These are phyloP conservation scores for Flaveria brownii DNA, from an alignment of 129 eudicot species.

Conservation along the genomic window DNA sequence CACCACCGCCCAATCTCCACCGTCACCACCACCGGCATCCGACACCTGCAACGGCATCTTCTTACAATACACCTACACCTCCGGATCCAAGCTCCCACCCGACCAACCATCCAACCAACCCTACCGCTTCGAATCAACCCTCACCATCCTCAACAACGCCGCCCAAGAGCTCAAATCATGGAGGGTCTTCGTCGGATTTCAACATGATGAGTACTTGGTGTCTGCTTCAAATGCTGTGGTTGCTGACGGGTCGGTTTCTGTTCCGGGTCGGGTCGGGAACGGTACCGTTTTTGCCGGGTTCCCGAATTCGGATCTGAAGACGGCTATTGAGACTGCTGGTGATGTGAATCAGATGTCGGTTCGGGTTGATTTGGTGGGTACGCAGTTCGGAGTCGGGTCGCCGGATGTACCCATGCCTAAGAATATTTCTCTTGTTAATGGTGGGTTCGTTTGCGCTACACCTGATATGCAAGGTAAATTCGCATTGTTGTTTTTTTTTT, in stretches of 20 bases:
- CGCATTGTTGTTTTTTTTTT: too few relatives aligned
- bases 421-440: conserved; percentile 75
- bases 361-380: conserved; percentile 61
- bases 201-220: conserved; percentile 71
- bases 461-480: conserved; percentile 60
- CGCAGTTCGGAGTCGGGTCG: conserved; percentile 76
- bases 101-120: conserved; percentile 50
- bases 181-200: conserved; percentile 82
- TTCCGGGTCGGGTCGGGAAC: conserved; percentile 82
- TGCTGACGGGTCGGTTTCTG: conserved; percentile 57
- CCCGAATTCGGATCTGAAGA: conserved; percentile 69
- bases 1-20: conserved; percentile 41
- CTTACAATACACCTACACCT: conserved; percentile 53
- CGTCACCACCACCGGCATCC: conserved; percentile 56
- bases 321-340: conserved; percentile 88
- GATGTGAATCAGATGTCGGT: conserved; percentile 74
- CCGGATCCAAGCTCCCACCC: conserved; percentile 55
- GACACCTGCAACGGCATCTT: conserved; percentile 69
- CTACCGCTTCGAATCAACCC: conserved; percentile 73
- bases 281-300: conserved; percentile 83
- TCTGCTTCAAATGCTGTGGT: conserved; percentile 80
- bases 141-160: conserved; percentile 65
- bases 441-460: conserved; percentile 75
- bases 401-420: conserved; percentile 68
- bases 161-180: conserved; percentile 67